Conservation (phyloP, 371 early-diverging fungal genomes). For the Lichtheimia ramosa region DNA sequence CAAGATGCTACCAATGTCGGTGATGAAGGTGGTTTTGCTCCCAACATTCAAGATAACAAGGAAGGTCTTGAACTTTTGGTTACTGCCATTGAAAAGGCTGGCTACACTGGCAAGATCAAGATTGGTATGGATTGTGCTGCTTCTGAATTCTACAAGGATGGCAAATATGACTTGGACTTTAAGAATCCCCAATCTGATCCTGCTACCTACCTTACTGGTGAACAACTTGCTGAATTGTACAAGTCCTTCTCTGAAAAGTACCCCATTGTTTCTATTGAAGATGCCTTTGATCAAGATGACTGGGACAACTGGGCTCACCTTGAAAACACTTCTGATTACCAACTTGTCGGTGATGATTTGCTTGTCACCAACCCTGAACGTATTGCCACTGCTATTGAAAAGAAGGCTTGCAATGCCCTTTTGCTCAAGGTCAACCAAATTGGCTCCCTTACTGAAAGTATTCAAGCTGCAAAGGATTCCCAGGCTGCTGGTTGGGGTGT, state of each 20-base stretch:
- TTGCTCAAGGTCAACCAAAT: slow-evolving; percentile 99
- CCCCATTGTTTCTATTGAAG: slow-evolving; percentile 97
- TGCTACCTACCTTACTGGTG: slow-evolving; percentile 71
- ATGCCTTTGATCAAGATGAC: slow-evolving; percentile 99
- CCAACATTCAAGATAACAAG: slow-evolving; percentile 95
- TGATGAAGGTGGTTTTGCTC: slow-evolving; percentile 99
- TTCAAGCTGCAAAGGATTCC: slow-evolving; percentile 74
- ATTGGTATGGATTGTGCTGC: slow-evolving; percentile 99
- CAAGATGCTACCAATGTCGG: slow-evolving; percentile 98
- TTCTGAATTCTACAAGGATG: slow-evolving; percentile 95
- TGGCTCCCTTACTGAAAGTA: slow-evolving; percentile 96
- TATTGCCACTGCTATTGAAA: slow-evolving; percentile 87
- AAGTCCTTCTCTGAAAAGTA: slow-evolving; percentile 81
- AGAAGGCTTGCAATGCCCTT: slow-evolving; percentile 94
- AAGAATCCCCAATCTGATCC: slow-evolving; percentile 89
- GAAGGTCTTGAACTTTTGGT: slow-evolving; percentile 96
- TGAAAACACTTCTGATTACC: slow-evolving; percentile 64
- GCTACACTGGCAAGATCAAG: slow-evolving; percentile 93
- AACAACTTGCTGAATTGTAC: slow-evolving; percentile 87
- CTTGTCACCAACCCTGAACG: slow-evolving; percentile 98
- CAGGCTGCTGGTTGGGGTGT: slow-evolving; percentile 93
- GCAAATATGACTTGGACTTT: slow-evolving; percentile 96
- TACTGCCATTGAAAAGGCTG: slow-evolving; percentile 88
- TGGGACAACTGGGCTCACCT: slow-evolving; percentile 91
- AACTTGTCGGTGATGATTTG: slow-evolving; percentile 99